These are phyloP conservation scores for Backusella westeae DNA, from an alignment of 192 early-diverging fungal species.

Conservation along the genomic window DNA sequence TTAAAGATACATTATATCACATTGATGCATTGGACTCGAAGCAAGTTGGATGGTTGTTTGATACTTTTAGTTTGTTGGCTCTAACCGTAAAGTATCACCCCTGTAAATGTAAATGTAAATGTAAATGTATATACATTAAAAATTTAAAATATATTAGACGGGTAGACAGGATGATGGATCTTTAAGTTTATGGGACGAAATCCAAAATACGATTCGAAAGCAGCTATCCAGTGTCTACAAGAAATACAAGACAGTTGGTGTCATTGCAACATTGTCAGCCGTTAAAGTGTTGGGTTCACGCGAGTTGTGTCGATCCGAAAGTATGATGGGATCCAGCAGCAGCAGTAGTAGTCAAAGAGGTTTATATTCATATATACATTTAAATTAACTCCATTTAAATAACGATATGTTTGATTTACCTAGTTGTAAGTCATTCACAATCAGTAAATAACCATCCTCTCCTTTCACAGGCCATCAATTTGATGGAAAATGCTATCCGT, in stretches of 20 bases:
- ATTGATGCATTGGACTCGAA: constrained; percentile 63
- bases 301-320: constrained; percentile 10
- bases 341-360: constrained; percentile 16
- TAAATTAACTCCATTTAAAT: not conserved
- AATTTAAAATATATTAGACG: not conserved
- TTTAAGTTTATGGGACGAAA: constrained; percentile 57
- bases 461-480: constrained; percentile 51
- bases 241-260: constrained; percentile 68
- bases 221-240: constrained; percentile 68
- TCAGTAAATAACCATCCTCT: constrained; percentile 25
- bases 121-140: not conserved
- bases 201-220: constrained; percentile 72
- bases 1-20: constrained; percentile 73
- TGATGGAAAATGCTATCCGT: constrained; percentile 55
- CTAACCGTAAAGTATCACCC: constrained; percentile 37
- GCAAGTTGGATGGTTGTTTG: constrained; percentile 66
- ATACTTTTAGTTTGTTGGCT: constrained; percentile 62
- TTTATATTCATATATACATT: not conserved
- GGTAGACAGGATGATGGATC: constrained; percentile 5
- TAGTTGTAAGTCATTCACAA: not conserved
- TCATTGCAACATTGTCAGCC: constrained; percentile 67
- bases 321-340: constrained; percentile 13
- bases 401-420: not conserved
- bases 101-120: not conserved
- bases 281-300: constrained; percentile 57